A percentile compares a stretch with the other conserved stretches of the same genome.
Conservation (phyloP, 148 eudicot genomes). For the Cornus florida region DNA sequence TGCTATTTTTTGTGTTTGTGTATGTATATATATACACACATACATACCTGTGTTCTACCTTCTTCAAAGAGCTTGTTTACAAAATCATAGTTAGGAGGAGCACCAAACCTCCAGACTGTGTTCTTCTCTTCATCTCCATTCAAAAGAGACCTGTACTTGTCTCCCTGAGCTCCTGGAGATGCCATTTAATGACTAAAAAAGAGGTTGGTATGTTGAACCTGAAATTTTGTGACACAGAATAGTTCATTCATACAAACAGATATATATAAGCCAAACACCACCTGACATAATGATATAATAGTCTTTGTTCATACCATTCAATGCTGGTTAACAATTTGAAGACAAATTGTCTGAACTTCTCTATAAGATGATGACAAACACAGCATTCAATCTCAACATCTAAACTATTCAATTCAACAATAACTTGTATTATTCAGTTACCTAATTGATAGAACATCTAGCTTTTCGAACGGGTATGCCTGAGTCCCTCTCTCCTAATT, state of each 20-base stretch:
- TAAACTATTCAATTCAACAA: no score
- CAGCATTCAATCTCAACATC: background rate
- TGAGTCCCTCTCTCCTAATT: no score
- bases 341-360: no score
- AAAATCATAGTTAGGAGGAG: conserved; percentile 65
- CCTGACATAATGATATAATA: background rate
- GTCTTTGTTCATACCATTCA: background rate
- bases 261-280: background rate
- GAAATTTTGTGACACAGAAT: background rate
- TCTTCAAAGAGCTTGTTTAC: conserved; percentile 78
- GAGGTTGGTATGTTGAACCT: background rate
- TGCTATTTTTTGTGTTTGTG: background rate
- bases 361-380: no score
- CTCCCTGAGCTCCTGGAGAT: conserved; percentile 11
- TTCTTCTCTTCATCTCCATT: conserved; percentile 62
- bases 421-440: no score
- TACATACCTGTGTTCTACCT: conserved; percentile 65
- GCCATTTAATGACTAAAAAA: conserved; percentile 18
- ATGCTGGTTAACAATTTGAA: background rate
- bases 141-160: conserved; percentile 63
- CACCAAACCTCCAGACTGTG: conserved; percentile 57
- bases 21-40: no score
- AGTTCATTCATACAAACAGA: background rate
- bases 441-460: no score
- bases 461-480: no score